A percentile compares a stretch with the other conserved stretches of the same genome.
These are phyloP conservation scores for Mollisia scopiformis DNA, from an alignment of 2,329 filamentous ascomycete genomes.

Conservation along the genomic window DNA sequence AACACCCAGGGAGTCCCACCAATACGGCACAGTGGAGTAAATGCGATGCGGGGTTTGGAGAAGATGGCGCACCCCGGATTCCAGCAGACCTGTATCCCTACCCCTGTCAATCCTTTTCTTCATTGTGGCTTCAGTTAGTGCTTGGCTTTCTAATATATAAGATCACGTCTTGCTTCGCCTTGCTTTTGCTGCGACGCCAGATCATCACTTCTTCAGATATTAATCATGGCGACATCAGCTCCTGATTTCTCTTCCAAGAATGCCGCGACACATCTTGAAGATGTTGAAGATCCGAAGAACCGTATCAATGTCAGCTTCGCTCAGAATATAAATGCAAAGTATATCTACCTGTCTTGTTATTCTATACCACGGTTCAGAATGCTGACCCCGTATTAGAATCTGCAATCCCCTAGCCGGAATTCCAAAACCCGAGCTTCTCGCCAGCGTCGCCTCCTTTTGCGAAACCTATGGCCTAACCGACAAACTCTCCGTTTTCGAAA, in stretches of 20 bases:
- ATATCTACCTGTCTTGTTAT: slow-evolving; percentile 1
- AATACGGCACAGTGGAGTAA: not conserved
- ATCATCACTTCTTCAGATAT: not conserved
- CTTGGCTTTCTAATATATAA: not conserved
- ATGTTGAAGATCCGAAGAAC: slow-evolving; percentile 11
- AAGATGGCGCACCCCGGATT: not conserved
- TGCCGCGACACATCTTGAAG: not conserved
- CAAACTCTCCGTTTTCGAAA: slow-evolving; percentile 11
- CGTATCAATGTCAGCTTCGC: slow-evolving; percentile 2
- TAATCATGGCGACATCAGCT: not conserved
- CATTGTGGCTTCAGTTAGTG: not conserved
- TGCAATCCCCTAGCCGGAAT: slow-evolving; percentile 58
- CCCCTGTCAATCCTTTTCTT: not conserved
- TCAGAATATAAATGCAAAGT: slow-evolving; percentile 14
- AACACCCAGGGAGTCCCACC: slow-evolving; percentile 25
- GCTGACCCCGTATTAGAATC: not conserved
- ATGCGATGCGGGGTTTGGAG: slow-evolving; percentile 25
- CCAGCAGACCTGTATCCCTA: not conserved
- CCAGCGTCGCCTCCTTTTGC: slow-evolving; percentile 61
- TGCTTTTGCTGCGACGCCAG: not conserved
- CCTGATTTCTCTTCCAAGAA: slow-evolving; percentile 1
- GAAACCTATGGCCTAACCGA: slow-evolving; percentile 56
- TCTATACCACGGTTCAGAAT: not conserved
- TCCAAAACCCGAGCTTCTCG: slow-evolving; percentile 50
- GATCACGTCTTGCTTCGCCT: not conserved